A percentile compares a stretch with the other conserved stretches of the same genome.
Evolutionary conservation across 2,329 filamentous ascomycete species (phyloP).

Genomic region (Hypoxylon sp.): DNA sequence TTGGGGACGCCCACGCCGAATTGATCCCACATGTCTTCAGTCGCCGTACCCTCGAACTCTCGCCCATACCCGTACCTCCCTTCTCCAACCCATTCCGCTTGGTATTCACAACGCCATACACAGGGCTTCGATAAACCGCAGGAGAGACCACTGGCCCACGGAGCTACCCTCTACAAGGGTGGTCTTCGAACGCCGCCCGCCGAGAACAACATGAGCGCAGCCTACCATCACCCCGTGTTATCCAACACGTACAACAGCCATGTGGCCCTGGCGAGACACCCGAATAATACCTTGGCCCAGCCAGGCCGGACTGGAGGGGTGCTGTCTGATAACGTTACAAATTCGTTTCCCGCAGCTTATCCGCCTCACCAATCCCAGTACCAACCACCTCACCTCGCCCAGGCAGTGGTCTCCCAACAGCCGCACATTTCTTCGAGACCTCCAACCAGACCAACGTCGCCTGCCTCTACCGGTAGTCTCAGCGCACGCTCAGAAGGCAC

Average conservation of each 20-base stretch:
- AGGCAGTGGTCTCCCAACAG: slow-evolving; percentile 30
- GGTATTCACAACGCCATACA: slow-evolving; percentile 39
- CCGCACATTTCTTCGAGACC: slow-evolving; percentile 51
- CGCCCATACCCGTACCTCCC: slow-evolving; percentile 48
- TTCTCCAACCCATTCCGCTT: slow-evolving; percentile 43
- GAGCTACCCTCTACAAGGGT: slow-evolving; percentile 49
- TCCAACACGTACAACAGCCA: slow-evolving; percentile 61
- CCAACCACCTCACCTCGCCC: slow-evolving; percentile 31
- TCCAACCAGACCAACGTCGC: slow-evolving; percentile 55
- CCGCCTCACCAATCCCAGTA: slow-evolving; percentile 46
- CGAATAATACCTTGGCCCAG: slow-evolving; percentile 52
- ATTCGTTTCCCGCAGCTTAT: slow-evolving; percentile 41
- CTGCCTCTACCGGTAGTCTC: slow-evolving; percentile 50
- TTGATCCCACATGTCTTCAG: slow-evolving; percentile 51
- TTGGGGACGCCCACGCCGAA: slow-evolving; percentile 18
- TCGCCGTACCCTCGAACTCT: slow-evolving; percentile 43
- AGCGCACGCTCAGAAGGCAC: slow-evolving; percentile 50
- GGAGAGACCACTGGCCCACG: slow-evolving; percentile 39
- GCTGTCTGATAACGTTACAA: slow-evolving; percentile 52
- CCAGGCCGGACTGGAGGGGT: slow-evolving; percentile 50
- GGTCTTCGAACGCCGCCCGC: slow-evolving; percentile 65
- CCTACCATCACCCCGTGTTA: slow-evolving; percentile 62
- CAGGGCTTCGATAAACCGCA: slow-evolving; percentile 43
- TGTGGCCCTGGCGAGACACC: slow-evolving; percentile 57
- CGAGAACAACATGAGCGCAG: slow-evolving; percentile 65